phyloP scores from a whole-genome alignment of 257 asterid species.

The Orobanche coerulescens region DNA sequence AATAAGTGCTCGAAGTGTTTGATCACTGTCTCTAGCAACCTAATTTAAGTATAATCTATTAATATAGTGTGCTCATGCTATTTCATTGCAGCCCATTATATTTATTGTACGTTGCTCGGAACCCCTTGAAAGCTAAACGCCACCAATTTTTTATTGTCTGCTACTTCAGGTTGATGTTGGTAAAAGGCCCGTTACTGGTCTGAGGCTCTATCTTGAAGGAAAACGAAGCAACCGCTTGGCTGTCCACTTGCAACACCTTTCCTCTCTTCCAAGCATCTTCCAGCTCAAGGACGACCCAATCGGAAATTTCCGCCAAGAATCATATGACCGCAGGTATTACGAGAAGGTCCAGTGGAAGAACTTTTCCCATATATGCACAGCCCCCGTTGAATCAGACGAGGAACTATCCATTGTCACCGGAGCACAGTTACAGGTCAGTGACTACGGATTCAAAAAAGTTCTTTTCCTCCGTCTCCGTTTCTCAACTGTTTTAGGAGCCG shows the following conservation, averaged over 20 bases:
- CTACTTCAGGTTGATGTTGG: slow-evolving; percentile 85
- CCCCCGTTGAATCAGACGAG: slow-evolving; percentile 88
- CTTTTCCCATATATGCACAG: slow-evolving; percentile 93
- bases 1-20: background rate
- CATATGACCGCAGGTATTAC: slow-evolving; percentile 63
- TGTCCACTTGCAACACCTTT: slow-evolving; percentile 86
- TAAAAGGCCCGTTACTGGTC: slow-evolving; percentile 89
- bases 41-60: too few species aligned
- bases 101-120: background rate
- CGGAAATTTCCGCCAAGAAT: slow-evolving; percentile 45
- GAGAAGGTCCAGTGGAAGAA: slow-evolving; percentile 96
- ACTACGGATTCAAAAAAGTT: slow-evolving; percentile 76
- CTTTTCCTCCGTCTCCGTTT: slow-evolving; percentile 65
- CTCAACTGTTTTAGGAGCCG: slow-evolving; percentile 67
- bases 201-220: slow-evolving; percentile 88
- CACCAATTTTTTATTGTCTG: background rate
- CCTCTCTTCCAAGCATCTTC: slow-evolving; percentile 82
- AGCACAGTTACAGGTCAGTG: slow-evolving; percentile 69
- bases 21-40: background rate
- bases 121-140: slow-evolving; percentile 14
- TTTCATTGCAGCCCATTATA: too few species aligned
- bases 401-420: slow-evolving; percentile 85
- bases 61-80: too few species aligned
- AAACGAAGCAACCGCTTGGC: slow-evolving; percentile 91
- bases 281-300: slow-evolving; percentile 71